phyloP scores from a whole-genome alignment of 2,329 filamentous ascomycete genomes.

The Arthrinium puccinioides region DNA sequence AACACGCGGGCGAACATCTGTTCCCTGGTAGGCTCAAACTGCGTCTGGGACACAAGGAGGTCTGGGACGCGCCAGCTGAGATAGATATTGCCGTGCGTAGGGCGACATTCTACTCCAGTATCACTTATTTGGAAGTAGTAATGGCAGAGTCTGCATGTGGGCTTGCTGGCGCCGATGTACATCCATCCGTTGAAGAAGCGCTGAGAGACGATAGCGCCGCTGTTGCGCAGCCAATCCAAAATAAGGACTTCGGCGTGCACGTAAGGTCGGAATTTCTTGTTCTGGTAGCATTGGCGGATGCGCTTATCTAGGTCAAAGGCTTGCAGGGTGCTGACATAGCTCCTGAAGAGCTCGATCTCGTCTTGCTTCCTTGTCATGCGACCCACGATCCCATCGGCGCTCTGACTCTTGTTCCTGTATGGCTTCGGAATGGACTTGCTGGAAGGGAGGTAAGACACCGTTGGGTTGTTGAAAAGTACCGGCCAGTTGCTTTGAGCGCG shows the following conservation, averaged over 20 bases:
- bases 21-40: neutral
- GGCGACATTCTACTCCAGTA: slow-evolving; percentile 6
- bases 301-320: slow-evolving; percentile 7
- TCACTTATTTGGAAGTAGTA: slow-evolving; percentile 12
- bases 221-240: slow-evolving; percentile 8
- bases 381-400: slow-evolving; percentile 10
- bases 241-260: slow-evolving; percentile 15
- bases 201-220: neutral
- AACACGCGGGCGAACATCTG: slow-evolving; percentile 5
- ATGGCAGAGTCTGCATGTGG: slow-evolving; percentile 13
- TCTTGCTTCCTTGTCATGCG: slow-evolving; percentile 6
- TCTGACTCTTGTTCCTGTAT: slow-evolving; percentile 1
- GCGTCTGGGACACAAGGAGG: neutral
- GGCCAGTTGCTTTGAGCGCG: slow-evolving; percentile 7
- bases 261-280: slow-evolving; percentile 5
- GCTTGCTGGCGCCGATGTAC: slow-evolving; percentile 17
- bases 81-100: slow-evolving; percentile 13
- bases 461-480: slow-evolving; percentile 7
- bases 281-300: neutral
- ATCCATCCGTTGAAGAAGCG: slow-evolving; percentile 13
- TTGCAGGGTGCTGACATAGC: slow-evolving; percentile 5
- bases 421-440: slow-evolving; percentile 1
- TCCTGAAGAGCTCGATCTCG: neutral
- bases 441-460: slow-evolving; percentile 6
- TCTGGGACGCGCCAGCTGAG: slow-evolving; percentile 12